Conservation (phyloP, 2,329 filamentous ascomycete species). For the Neonectria hederae region DNA sequence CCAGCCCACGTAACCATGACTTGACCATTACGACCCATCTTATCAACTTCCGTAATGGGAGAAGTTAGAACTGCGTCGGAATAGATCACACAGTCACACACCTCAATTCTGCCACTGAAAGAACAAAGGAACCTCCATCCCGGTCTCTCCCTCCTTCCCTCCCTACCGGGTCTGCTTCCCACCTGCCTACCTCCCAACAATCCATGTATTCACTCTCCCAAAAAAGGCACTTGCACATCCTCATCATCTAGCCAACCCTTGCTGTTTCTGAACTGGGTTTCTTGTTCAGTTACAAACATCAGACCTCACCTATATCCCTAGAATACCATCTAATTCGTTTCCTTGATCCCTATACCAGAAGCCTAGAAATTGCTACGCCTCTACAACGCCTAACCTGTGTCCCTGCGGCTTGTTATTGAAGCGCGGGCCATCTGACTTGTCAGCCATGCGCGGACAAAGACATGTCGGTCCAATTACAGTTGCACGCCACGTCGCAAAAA, state of each 20-base stretch:
- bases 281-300: background rate
- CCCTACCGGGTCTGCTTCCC: background rate
- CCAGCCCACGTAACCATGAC: background rate
- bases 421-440: conserved; percentile 14
- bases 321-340: background rate
- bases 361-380: background rate
- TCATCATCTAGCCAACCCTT: background rate
- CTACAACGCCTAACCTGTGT: background rate
- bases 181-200: background rate
- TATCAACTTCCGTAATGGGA: background rate
- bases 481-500: background rate
- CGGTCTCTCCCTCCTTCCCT: background rate
- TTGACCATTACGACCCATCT: background rate
- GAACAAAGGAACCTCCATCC: background rate
- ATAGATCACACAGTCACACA: background rate
- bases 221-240: background rate
- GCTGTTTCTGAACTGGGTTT: background rate
- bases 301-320: background rate
- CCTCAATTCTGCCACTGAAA: background rate
- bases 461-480: background rate
- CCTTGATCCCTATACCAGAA: background rate
- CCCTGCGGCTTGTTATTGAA: background rate
- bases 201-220: background rate
- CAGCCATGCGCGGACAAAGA: conserved; percentile 19
- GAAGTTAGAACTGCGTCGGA: background rate